These are phyloP conservation scores for Liriodendron chinense DNA, from an alignment of 164 flowering plant genomes.

Conservation along the genomic window DNA sequence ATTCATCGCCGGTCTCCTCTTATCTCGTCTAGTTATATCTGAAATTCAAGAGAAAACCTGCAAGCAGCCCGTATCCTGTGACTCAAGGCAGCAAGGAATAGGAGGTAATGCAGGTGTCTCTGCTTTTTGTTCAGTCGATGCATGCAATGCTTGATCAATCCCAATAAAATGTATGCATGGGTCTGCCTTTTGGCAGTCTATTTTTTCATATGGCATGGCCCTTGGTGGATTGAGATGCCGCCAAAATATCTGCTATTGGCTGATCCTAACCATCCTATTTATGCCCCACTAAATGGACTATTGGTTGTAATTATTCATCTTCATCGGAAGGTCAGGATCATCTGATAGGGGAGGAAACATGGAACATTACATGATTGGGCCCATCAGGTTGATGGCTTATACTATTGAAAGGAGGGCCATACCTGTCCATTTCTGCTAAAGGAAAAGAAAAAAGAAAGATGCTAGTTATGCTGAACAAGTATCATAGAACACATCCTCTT, in stretches of 20 bases:
- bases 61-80: conserved; percentile 17
- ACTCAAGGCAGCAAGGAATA: conserved; percentile 18
- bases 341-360: not conserved
- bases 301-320: not conserved
- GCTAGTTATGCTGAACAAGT: too few relatives aligned
- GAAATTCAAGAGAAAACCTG: conserved; percentile 48
- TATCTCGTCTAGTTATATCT: conserved; percentile 47
- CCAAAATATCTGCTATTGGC: not conserved
- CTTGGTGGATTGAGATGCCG: not conserved
- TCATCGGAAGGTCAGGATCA: not conserved
- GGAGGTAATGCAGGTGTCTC: conserved; percentile 33
- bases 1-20: conserved; percentile 66
- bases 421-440: too few relatives aligned
- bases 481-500: too few relatives aligned
- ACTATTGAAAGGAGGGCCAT: too few relatives aligned
- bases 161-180: too few relatives aligned
- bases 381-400: not conserved
- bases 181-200: not conserved
- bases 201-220: not conserved
- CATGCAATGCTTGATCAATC: not conserved
- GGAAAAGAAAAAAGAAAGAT: too few relatives aligned
- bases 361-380: not conserved
- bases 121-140: not conserved
- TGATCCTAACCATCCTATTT: not conserved
- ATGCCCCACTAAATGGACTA: not conserved